Evolutionary conservation across 441 rosid genomes (phyloP), one percentile per base, ranked within the genome.

Genomic region (Gossypium schwendimanii): DNA sequence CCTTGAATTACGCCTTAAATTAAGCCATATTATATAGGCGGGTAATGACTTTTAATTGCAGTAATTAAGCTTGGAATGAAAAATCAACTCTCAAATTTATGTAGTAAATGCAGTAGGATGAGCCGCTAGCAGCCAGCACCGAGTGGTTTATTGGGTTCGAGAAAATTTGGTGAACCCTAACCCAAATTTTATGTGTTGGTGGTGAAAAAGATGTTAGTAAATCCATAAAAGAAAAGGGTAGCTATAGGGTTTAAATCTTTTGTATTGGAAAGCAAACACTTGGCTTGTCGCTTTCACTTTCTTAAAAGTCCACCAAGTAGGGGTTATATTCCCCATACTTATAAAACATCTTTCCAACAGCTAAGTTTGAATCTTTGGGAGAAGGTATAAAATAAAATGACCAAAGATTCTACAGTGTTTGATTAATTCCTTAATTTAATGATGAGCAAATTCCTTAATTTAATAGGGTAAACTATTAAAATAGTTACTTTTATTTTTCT

Each of bases 1-100:
- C 90, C 93, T 78, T 74, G 73, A 85, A 79, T 87, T 83, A 79
- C 84, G 88, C 91, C 92, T 81, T 78, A 72, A 84, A 82, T 81
- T 78, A 28, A 70, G 91, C 70, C 72, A 80, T 31, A 31, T 70
- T 71, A 41, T 65, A 53, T 75, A 74, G 67, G 76, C 70, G 60
- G 53, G 53, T 66, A 61, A 57, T 63, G 73, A 79, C 77, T 74
- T 66, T 45, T 24, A 3, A n/a, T 45, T 49, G 17, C 11, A 49
- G 18, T 21, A 26, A 49, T 26, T 66, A 23, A 66, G 47, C 66
- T 8, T 33, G 6, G 17, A 33, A 2, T 28, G 2, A 17, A 15
- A 31, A 31, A 4, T 61, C 20, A 28, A 60, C 20, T 4, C 6
- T 60, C 31, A 11, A 28, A 5, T 6, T 33, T 59, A 12, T 17